Evolutionary conservation across 257 asterid genomes (phyloP).

Genomic region (Voacanga thouarsii): DNA sequence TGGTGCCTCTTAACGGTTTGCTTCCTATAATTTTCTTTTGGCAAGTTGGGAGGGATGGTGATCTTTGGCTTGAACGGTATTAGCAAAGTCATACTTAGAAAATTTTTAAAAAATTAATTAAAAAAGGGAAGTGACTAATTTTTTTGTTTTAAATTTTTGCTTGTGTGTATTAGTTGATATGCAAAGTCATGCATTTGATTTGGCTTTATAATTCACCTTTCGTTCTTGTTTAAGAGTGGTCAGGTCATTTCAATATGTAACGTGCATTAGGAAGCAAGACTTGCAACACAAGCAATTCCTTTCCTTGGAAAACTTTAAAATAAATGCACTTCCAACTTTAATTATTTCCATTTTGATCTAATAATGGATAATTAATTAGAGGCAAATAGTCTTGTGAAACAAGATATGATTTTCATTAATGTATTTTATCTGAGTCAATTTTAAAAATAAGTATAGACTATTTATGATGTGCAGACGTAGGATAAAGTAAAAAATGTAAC

Average conservation of each 20-base stretch:
- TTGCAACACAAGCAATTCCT: background rate
- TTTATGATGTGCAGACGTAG: too few relatives aligned
- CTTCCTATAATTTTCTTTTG: background rate
- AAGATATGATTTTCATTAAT: background rate
- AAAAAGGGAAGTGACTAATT: too few relatives aligned
- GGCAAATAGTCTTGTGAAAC: background rate
- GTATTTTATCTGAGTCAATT: too few relatives aligned
- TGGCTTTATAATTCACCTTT: background rate
- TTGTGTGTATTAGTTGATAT: background rate
- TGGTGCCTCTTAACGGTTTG: background rate
- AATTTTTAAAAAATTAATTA: background rate
- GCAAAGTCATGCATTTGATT: background rate
- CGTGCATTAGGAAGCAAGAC: background rate
- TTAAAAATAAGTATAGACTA: too few relatives aligned
- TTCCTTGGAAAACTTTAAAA: background rate
- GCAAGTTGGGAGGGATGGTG: background rate
- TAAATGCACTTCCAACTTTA: background rate
- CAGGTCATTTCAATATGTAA: background rate
- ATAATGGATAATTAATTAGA: background rate
- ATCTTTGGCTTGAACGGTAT: conserved; percentile 3
- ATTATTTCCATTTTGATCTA: background rate
- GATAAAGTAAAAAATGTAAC: too few relatives aligned
- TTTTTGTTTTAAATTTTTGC: too few relatives aligned
- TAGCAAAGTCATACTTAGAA: background rate
- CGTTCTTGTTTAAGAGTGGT: background rate